Percentiles rank a stretch among this genome's conserved stretches.
Conservation (phyloP, 2,329 filamentous ascomycete species). For the Clarireedia paspali region DNA sequence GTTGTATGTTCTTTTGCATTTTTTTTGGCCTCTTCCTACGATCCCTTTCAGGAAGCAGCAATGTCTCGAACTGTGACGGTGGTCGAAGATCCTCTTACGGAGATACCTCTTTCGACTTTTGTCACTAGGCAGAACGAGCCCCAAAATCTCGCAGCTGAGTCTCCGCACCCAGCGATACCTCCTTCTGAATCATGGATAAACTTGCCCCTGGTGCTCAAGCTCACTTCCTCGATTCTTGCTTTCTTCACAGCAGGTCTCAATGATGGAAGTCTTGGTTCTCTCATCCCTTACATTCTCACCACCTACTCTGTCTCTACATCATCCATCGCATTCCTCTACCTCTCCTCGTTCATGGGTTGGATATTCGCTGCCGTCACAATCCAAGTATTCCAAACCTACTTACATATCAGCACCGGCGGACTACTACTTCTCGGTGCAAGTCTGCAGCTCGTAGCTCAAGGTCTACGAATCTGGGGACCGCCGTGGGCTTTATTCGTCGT, state of each 20-base stretch:
- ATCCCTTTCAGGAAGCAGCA: too few relatives aligned
- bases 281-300: slow-evolving; percentile 55
- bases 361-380: slow-evolving; percentile 39
- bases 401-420: slow-evolving; percentile 46
- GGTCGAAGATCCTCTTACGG: not conserved
- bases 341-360: slow-evolving; percentile 52
- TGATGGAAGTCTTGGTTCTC: slow-evolving; percentile 54
- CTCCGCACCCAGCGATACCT: not conserved
- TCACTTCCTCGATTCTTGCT: slow-evolving; percentile 48
- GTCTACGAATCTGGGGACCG: slow-evolving; percentile 47
- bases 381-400: slow-evolving; percentile 43
- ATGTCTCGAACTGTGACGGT: too few relatives aligned
- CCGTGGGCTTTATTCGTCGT: slow-evolving; percentile 49
- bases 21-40: too few relatives aligned
- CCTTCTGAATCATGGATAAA: not conserved
- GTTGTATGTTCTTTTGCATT: too few relatives aligned
- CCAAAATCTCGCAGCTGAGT: not conserved
- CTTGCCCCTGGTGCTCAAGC: slow-evolving; percentile 30
- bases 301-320: slow-evolving; percentile 47
- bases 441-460: slow-evolving; percentile 47
- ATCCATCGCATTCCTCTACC: slow-evolving; percentile 44
- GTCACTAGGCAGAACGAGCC: slow-evolving; percentile 18
- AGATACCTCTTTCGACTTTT: not conserved
- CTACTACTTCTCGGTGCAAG: slow-evolving; percentile 48
- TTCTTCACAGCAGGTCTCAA: slow-evolving; percentile 61